A percentile compares a stretch with the other conserved stretches of the same genome.
phyloP scores from a whole-genome alignment of 768 basidiomycete genomes.

The Suillus ampliporus region DNA sequence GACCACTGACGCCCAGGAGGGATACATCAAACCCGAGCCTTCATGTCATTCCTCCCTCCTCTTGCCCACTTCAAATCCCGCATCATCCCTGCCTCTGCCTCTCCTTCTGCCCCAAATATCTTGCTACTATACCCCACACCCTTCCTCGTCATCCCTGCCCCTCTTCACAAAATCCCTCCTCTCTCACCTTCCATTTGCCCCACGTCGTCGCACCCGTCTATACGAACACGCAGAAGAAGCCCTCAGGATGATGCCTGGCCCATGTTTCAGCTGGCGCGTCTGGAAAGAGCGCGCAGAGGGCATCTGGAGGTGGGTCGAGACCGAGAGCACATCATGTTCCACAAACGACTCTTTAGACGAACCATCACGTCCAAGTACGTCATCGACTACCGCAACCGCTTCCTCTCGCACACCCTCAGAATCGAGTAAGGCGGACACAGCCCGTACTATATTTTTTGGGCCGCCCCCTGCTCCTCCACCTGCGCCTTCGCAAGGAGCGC shows the following conservation, averaged over 20 bases:
- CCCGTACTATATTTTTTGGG: conserved; percentile 40
- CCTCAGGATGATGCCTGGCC: conserved; percentile 49
- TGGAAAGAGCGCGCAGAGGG: conserved; percentile 50
- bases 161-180: conserved; percentile 47
- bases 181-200: conserved; percentile 45
- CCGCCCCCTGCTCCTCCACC: conserved; percentile 15
- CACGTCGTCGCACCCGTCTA: conserved; percentile 43
- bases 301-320: conserved; percentile 49
- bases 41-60: conserved; percentile 17
- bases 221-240: conserved; percentile 46
- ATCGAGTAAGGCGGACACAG: conserved; percentile 29
- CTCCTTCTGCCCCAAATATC: conserved; percentile 25
- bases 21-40: conserved; percentile 44
- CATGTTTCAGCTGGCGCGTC: conserved; percentile 52
- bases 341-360: conserved; percentile 1
- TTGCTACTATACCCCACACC: conserved; percentile 28
- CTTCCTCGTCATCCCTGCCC: conserved; percentile 30
- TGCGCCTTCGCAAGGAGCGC: conserved; percentile 17
- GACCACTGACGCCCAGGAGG: conserved; percentile 18
- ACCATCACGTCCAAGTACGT: neutral
- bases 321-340: conserved; percentile 24
- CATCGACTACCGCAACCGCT: conserved; percentile 5
- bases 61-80: conserved; percentile 24
- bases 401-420: conserved; percentile 16
- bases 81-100: conserved; percentile 25